A percentile compares a stretch with the other conserved stretches of the same genome.
These are phyloP conservation scores for Panicum virgatum DNA, from an alignment of 202 grass and related monocot genomes.

Conservation along the genomic window DNA sequence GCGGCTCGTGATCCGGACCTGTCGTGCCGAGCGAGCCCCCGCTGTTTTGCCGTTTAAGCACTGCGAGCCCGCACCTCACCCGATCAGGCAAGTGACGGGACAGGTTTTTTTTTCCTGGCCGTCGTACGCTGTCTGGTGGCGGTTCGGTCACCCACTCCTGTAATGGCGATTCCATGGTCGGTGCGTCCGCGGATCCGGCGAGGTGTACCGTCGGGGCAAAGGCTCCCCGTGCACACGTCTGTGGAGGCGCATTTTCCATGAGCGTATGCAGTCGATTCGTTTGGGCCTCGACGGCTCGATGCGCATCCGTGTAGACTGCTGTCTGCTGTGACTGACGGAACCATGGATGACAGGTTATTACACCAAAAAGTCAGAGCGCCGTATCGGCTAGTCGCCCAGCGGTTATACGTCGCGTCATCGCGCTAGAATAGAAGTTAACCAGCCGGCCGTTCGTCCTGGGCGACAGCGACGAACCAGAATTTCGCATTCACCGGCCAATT, in stretches of 20 bases:
- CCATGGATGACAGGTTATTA: not conserved
- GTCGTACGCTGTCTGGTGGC: not conserved
- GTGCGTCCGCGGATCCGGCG: not conserved
- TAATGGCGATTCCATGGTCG: not conserved
- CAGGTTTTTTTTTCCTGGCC: not conserved
- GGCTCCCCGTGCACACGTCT: not conserved
- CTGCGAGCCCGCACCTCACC: not conserved
- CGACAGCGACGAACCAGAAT: not conserved
- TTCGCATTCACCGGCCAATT: not conserved
- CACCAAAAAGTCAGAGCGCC: not conserved
- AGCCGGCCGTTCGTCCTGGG: not conserved
- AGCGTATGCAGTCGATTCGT: not conserved
- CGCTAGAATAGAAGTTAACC: not conserved
- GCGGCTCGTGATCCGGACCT: not conserved
- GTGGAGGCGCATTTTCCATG: not conserved
- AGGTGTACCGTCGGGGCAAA: too few species aligned
- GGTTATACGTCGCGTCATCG: conserved; percentile 28
- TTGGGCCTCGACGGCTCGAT: too few species aligned
- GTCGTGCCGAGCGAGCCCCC: not conserved
- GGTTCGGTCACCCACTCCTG: conserved; percentile 34
- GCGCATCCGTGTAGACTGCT: too few species aligned
- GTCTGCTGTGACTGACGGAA: not conserved
- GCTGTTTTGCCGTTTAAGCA: too few species aligned
- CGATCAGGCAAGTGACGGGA: not conserved
- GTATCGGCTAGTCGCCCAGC: too few species aligned